Evolutionary conservation across 1,284 basidiomycete species (phyloP).

Genomic region (Singerocomus inundabilis): DNA sequence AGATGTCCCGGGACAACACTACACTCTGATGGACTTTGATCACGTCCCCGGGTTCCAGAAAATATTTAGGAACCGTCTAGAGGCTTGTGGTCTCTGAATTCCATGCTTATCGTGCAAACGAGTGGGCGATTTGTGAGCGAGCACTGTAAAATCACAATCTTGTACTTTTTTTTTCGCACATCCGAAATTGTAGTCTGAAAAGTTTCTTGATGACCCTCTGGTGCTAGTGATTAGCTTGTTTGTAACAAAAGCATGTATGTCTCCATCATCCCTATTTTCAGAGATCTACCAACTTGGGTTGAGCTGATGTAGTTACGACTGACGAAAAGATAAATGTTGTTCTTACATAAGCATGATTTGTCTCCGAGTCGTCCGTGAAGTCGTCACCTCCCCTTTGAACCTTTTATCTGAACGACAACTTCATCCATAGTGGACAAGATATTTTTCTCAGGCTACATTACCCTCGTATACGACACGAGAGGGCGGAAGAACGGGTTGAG

Average conservation of each 20-base stretch:
- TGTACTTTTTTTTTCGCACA: neutral
- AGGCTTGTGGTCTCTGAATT: conserved; percentile 22
- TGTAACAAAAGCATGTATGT: neutral
- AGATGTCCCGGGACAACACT: conserved; percentile 28
- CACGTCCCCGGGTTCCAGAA: conserved; percentile 31
- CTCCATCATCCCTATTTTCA: too few species aligned
- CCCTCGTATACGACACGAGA: neutral
- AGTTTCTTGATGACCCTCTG: neutral
- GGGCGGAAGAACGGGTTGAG: neutral
- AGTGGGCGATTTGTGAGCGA: neutral
- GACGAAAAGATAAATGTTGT: too few species aligned
- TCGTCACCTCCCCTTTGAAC: neutral
- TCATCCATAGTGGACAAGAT: neutral
- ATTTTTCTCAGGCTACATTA: neutral
- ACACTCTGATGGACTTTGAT: conserved; percentile 31
- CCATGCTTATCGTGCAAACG: too few species aligned
- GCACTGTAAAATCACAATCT: neutral
- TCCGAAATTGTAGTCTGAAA: neutral
- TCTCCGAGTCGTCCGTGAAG: neutral
- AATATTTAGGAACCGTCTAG: conserved; percentile 28
- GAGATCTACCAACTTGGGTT: too few species aligned
- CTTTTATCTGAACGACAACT: neutral
- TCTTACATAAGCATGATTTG: conserved; percentile 8
- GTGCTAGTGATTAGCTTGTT: neutral
- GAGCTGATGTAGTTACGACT: too few species aligned